phyloP scores from a whole-genome alignment of 495 filamentous ascomycete species.

The Penicillium crystallinum region DNA sequence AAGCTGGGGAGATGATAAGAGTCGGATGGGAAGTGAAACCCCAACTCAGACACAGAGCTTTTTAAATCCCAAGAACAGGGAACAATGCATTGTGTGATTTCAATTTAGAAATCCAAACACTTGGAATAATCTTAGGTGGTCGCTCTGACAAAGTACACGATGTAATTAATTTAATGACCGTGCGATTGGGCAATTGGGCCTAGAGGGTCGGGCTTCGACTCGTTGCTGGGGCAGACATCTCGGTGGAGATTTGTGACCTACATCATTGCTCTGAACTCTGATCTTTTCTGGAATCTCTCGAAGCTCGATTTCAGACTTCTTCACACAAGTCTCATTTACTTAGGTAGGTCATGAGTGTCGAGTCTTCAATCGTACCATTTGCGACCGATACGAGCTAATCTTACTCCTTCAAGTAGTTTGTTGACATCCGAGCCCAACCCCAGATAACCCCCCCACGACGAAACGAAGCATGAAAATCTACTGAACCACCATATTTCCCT shows the following conservation, averaged over 20 bases:
- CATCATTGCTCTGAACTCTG: constrained; percentile 13
- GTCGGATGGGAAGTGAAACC: background rate
- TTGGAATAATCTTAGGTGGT: too few relatives aligned
- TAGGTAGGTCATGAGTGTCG: background rate
- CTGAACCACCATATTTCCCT: background rate
- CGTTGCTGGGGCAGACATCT: constrained; percentile 38
- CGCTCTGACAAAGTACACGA: too few relatives aligned
- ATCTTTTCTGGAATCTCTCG: constrained; percentile 5
- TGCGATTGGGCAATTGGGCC: background rate
- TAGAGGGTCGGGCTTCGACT: constrained; percentile 22
- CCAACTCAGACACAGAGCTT: background rate
- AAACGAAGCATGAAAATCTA: constrained; percentile 7
- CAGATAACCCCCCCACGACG: constrained; percentile 8
- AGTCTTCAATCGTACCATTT: background rate
- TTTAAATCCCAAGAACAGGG: background rate
- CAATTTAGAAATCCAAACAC: too few relatives aligned
- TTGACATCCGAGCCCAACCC: constrained; percentile 26
- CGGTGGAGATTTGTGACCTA: constrained; percentile 27
- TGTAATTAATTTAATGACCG: background rate
- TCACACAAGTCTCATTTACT: background rate
- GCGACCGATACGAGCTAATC: constrained; percentile 9
- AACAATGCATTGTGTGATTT: background rate
- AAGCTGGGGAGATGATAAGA: background rate
- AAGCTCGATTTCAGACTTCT: background rate
- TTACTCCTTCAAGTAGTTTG: constrained; percentile 39